Conservation (phyloP, 805 yeast species). For the Starmera amethionina region DNA sequence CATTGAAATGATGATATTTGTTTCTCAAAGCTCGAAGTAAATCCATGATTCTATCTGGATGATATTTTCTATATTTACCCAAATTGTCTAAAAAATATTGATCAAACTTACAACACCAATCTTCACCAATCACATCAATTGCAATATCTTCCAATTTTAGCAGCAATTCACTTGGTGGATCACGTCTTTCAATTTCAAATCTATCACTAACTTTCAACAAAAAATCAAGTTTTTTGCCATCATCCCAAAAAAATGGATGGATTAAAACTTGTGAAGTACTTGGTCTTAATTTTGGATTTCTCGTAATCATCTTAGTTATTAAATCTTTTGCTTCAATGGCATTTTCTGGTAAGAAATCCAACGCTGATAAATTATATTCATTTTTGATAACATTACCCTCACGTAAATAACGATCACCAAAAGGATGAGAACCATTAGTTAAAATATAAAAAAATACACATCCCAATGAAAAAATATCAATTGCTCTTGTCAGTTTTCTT, state of each 20-base stretch:
- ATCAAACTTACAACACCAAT: slow-evolving; percentile 77
- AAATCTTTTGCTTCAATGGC: slow-evolving; percentile 62
- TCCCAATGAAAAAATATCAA: slow-evolving; percentile 91
- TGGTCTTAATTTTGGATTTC: slow-evolving; percentile 63
- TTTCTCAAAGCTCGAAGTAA: slow-evolving; percentile 82
- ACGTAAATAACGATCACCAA: slow-evolving; percentile 82
- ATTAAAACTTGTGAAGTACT: slow-evolving; percentile 54
- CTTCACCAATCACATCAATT: slow-evolving; percentile 40
- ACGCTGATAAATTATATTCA: slow-evolving; percentile 26
- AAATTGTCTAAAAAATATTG: slow-evolving; percentile 66
- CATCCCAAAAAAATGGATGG: slow-evolving; percentile 88
- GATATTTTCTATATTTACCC: slow-evolving; percentile 87
- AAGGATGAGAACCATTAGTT: slow-evolving; percentile 83
- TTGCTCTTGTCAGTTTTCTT: slow-evolving; percentile 73
- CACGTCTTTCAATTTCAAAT: slow-evolving; percentile 75
- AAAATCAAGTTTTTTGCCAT: slow-evolving; percentile 68
- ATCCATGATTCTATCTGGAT: slow-evolving; percentile 71
- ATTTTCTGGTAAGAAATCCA: slow-evolving; percentile 24
- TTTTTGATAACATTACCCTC: slow-evolving; percentile 83
- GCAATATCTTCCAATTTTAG: slow-evolving; percentile 45
- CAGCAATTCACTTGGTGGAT: slow-evolving; percentile 60
- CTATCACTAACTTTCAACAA: slow-evolving; percentile 83
- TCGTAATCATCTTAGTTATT: slow-evolving; percentile 59
- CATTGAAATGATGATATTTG: slow-evolving; percentile 91
- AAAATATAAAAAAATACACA: slow-evolving; percentile 87